These are phyloP conservation scores for Trichodelitschia bisporula DNA, from an alignment of 495 filamentous ascomycete species.

Conservation along the genomic window DNA sequence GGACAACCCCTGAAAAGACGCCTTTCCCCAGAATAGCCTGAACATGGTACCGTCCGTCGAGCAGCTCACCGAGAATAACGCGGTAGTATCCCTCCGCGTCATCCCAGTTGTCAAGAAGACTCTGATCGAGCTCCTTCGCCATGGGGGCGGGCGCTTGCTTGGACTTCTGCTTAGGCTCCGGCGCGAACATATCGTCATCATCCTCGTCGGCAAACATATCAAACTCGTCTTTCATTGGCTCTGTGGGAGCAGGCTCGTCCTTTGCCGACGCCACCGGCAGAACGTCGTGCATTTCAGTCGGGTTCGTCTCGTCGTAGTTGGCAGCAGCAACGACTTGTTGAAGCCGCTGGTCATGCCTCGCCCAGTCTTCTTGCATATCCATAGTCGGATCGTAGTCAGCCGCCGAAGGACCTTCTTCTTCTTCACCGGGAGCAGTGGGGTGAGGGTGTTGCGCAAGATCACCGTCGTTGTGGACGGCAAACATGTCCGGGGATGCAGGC, in stretches of 20 bases:
- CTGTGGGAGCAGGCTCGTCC: conserved; percentile 15
- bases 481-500: conserved; percentile 26
- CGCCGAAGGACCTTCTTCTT: conserved; percentile 64
- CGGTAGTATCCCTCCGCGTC: conserved; percentile 92
- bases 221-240: conserved; percentile 33
- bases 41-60: conserved; percentile 72
- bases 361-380: conserved; percentile 76
- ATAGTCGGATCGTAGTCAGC: conserved; percentile 87
- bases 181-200: conserved; percentile 72
- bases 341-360: conserved; percentile 40
- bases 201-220: conserved; percentile 95
- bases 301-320: conserved; percentile 35
- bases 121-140: conserved; percentile 43
- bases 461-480: conserved; percentile 30
- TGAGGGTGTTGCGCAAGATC: conserved; percentile 33
- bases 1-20: conserved; percentile 90
- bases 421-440: conserved; percentile 16
- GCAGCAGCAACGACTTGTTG: conserved; percentile 31
- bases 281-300: conserved; percentile 28
- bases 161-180: conserved; percentile 22
- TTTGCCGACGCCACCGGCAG: conserved; percentile 23
- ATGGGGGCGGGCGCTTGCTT: conserved; percentile 26
- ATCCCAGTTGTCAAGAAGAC: conserved; percentile 81
- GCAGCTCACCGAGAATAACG: conserved; percentile 64
- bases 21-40: conserved; percentile 74